Conservation (phyloP, 2,329 filamentous ascomycete genomes). For the Lecanoromycetidae sp. region DNA sequence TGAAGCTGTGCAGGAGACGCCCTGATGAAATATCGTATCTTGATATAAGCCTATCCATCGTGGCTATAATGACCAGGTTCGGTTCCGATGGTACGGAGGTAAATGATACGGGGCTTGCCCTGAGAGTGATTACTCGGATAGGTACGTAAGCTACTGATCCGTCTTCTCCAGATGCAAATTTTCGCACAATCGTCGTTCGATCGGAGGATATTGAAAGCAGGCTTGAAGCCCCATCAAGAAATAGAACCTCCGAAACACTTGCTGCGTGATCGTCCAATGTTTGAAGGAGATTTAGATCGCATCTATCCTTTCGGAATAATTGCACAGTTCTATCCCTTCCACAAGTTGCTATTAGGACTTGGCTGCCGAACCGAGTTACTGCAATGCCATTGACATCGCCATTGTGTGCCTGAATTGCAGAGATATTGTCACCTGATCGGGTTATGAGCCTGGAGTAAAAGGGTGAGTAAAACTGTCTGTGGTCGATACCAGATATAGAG, state of each 20-base stretch:
- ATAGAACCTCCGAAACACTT: conserved; percentile 66
- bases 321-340: conserved; percentile 87
- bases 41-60: conserved; percentile 49
- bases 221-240: conserved; percentile 56
- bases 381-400: conserved; percentile 74
- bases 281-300: conserved; percentile 65
- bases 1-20: conserved; percentile 58
- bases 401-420: conserved; percentile 72
- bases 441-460: conserved; percentile 52
- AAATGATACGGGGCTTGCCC: conserved; percentile 80
- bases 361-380: conserved; percentile 48
- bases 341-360: conserved; percentile 63
- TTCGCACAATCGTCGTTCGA: conserved; percentile 71
- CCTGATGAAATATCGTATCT: conserved; percentile 54
- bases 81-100: conserved; percentile 51
- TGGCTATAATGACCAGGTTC: conserved; percentile 45
- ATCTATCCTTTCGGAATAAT: conserved; percentile 55
- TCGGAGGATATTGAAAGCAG: conserved; percentile 82
- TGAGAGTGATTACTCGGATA: conserved; percentile 64
- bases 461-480: too few species aligned
- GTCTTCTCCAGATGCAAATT: conserved; percentile 58
- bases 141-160: conserved; percentile 63
- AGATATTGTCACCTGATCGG: conserved; percentile 45
- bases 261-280: conserved; percentile 87
- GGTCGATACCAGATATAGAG: too few species aligned